These are phyloP conservation scores for Epithemia pelagica DNA, from an alignment of 108 stramenopile genomes.

Conservation along the genomic window DNA sequence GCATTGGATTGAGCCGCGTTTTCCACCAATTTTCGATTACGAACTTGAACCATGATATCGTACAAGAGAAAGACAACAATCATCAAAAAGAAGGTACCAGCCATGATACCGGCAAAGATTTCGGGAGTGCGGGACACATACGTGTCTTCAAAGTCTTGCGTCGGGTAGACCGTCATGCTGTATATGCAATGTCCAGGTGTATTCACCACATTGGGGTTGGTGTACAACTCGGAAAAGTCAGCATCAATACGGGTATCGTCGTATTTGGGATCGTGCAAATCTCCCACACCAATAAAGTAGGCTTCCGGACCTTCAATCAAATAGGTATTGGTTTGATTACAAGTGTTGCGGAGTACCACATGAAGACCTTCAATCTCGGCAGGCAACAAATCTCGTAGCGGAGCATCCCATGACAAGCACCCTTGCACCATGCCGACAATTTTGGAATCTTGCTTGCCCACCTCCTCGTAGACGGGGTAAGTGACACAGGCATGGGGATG, in stretches of 20 bases:
- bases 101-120: not conserved
- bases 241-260: not conserved
- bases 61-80: slow-evolving; percentile 25
- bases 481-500: not conserved
- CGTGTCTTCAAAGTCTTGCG: slow-evolving; percentile 27
- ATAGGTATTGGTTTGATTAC: slow-evolving; percentile 28
- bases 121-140: slow-evolving; percentile 34
- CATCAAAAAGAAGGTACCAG: slow-evolving; percentile 13
- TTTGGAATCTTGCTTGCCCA: not conserved
- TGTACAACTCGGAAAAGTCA: not conserved
- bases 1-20: slow-evolving; percentile 14
- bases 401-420: not conserved
- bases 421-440: not conserved
- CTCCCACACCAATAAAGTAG: slow-evolving; percentile 7
- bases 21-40: slow-evolving; percentile 27
- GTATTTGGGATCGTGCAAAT: slow-evolving; percentile 15
- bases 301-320: slow-evolving; percentile 22
- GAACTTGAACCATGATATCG: slow-evolving; percentile 21
- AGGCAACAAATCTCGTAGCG: not conserved
- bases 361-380: not conserved
- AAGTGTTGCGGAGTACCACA: slow-evolving; percentile 9
- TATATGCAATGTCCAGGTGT: slow-evolving; percentile 6
- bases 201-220: not conserved
- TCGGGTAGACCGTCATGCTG: slow-evolving; percentile 30
- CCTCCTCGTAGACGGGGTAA: not conserved